Conservation (phyloP, 1,284 basidiomycete genomes). For the Microbotryum lychnidis-dioicae region DNA sequence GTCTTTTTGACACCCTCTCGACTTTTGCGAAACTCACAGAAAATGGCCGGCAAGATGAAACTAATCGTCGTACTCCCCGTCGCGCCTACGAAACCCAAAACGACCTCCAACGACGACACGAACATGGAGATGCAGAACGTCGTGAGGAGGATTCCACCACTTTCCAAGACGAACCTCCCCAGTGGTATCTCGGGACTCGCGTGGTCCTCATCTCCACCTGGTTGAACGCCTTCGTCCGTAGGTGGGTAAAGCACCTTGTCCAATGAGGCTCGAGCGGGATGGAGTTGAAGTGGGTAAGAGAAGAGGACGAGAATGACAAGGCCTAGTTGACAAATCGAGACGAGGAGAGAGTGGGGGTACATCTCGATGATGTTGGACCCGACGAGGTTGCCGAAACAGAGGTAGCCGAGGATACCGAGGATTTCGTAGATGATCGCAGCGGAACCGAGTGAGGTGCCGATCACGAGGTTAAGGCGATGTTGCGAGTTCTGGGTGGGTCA, state of each 20-base stretch:
- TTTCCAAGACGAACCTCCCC: slow-evolving; percentile 63
- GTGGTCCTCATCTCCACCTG: slow-evolving; percentile 34
- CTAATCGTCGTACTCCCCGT: slow-evolving; percentile 94
- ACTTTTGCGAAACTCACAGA: slow-evolving; percentile 49
- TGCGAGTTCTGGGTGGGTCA: slow-evolving; percentile 55
- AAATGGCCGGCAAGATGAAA: slow-evolving; percentile 84
- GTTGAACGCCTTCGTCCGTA: slow-evolving; percentile 18
- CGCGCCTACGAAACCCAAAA: slow-evolving; percentile 90
- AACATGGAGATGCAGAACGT: slow-evolving; percentile 68
- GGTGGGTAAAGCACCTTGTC: slow-evolving; percentile 67
- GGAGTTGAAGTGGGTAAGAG: slow-evolving; percentile 77
- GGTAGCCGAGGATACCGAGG: slow-evolving; percentile 77
- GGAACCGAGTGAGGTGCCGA: slow-evolving; percentile 71
- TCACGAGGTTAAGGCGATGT: slow-evolving; percentile 73
- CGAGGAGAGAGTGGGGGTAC: slow-evolving; percentile 85
- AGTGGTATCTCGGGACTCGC: slow-evolving; percentile 41
- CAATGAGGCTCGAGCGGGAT: slow-evolving; percentile 85
- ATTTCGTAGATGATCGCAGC: slow-evolving; percentile 53
- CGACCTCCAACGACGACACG: slow-evolving; percentile 66
- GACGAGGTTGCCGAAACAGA: slow-evolving; percentile 88
- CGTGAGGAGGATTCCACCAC: slow-evolving; percentile 56
- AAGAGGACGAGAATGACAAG: slow-evolving; percentile 85
- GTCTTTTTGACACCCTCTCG: neutral
- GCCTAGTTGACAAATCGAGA: slow-evolving; percentile 85
- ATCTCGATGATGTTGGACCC: slow-evolving; percentile 78